A percentile compares a stretch with the other conserved stretches of the same genome.
Evolutionary conservation across 257 asterid genomes (phyloP).

Genomic region (Salvia hispanica): DNA sequence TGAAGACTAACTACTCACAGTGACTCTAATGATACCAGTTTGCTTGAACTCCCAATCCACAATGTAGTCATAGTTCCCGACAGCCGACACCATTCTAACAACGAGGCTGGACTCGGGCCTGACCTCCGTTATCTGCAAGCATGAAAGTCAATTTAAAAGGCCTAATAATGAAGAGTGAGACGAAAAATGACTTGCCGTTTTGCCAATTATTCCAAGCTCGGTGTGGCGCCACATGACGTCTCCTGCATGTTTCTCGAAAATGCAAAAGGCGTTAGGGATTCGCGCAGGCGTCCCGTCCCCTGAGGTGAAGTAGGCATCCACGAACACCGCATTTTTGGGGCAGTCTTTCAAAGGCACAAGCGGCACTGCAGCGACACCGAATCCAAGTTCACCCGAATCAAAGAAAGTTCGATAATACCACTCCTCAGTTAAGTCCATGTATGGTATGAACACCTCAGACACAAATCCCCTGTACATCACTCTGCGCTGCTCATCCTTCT

Average conservation of each 20-base stretch:
- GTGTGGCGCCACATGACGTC: constrained; percentile 79
- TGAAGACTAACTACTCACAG: constrained; percentile 33
- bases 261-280: constrained; percentile 45
- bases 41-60: constrained; percentile 81
- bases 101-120: constrained; percentile 61
- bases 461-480: constrained; percentile 71
- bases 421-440: constrained; percentile 72
- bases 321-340: constrained; percentile 53
- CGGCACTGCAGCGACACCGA: constrained; percentile 53
- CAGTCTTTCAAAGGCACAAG: constrained; percentile 66
- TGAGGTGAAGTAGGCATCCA: constrained; percentile 52
- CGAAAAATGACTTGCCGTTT: constrained; percentile 32
- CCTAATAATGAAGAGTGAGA: not conserved
- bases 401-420: constrained; percentile 67
- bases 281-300: constrained; percentile 52
- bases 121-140: constrained; percentile 44
- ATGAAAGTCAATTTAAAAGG: not conserved
- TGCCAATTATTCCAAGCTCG: constrained; percentile 45
- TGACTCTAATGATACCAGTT: constrained; percentile 55
- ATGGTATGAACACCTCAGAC: constrained; percentile 78
- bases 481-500: constrained; percentile 41
- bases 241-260: constrained; percentile 65
- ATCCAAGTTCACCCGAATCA: constrained; percentile 69
- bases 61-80: constrained; percentile 73
- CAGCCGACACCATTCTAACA: constrained; percentile 69